Base-by-base conservation (phyloP, 495 filamentous ascomycete species). In the Penicillium bovifimosum region DNA sequence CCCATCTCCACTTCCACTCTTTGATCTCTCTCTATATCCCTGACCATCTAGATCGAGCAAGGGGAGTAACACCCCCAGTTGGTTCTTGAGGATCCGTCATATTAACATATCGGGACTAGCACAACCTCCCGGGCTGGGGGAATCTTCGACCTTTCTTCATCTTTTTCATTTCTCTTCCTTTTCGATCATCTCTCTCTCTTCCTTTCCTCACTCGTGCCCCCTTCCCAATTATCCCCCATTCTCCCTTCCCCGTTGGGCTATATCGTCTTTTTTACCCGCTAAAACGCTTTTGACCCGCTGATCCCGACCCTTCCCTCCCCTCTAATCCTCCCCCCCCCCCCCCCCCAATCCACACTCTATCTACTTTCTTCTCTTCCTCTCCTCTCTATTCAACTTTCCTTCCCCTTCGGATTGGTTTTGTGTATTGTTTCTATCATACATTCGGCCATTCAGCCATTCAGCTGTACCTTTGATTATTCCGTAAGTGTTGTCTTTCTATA, bases 101-200 rank as follows among this genome's bases (percentile, higher is more conserved):
- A 74, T 73, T 70, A 70, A 73, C 71, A 60, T 63, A 72, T 74
- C 61, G 70, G 71, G 71, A 73, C 68, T 74, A 74, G 71, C 68
- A 66, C 71, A 14, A 59, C 59, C 61, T 66, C 61, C n/a, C 5
- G 5, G 4, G 10, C 13, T 6, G 1, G 29, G 70, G 68, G 64
- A 71, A 69, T 65, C 62, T 69, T 69, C 55, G 64, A 62, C 63
- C 66, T 61, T 63, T 66, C 65, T 65, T 54, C n/a, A n/a, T 53
- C 53, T 54, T 49, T 51, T 26, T 42, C 9, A n/a, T 9, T 32
- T 26, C n/a, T 26, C 49, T 64, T 60, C 20, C 17, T 17, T 27
- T 52, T 59, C 54, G 20, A 24, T 24, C 20, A 45, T 51, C 32
- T 42, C 9, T 32, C 16, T 32, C n/a, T 26, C 49, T 64, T 60